Base-by-base conservation (phyloP, 306 rosid genomes). In the Prunus fruticosa region DNA sequence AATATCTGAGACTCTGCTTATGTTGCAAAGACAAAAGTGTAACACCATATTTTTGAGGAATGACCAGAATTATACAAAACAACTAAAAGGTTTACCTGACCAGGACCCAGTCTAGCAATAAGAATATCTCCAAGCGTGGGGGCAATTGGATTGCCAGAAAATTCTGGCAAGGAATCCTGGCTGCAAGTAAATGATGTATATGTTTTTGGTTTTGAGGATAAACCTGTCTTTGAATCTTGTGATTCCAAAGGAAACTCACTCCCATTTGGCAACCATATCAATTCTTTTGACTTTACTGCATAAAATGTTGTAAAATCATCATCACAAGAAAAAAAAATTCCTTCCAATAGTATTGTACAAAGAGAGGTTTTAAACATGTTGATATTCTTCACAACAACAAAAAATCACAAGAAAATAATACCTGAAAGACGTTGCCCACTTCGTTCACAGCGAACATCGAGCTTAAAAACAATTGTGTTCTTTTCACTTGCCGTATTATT, bases 211-310 rank as follows among this genome's bases (percentile, higher is more conserved):
- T 82, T 86, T 73, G 93, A 75, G 72, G 84, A 78, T 22, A 88
- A 69, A 76, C 45, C 76, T 64, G 89, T 75, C 64, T 82, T 89
- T 30, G 72, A 43, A 72, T 76, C 84, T 62, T 87, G 96, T 41
- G 92, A 66, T 49, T 64, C 81, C 86, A 81, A 58, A 10, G 72
- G 77, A 78, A 89, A 80, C 78, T 87, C 90, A 34, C 97, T 89
- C 72, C 99, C 99, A 46, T 92, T 78, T 64, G 99, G 99, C 57
- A 88, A 78, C 99, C 98, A 96, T 75, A 85, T 78, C 71, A 96
- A 84, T 78, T 84, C 63, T 70, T 81, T 81, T 41, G 99, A 85
- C 75, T 80, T 89, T 67, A 92, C 99, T 92, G 97, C 84, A 89
- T 75, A 22, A 78, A 68, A 27, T 47, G 82, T 75, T 71, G 71